phyloP scores from a whole-genome alignment of 1,284 basidiomycete genomes.

The Leccinum pachyderme region DNA sequence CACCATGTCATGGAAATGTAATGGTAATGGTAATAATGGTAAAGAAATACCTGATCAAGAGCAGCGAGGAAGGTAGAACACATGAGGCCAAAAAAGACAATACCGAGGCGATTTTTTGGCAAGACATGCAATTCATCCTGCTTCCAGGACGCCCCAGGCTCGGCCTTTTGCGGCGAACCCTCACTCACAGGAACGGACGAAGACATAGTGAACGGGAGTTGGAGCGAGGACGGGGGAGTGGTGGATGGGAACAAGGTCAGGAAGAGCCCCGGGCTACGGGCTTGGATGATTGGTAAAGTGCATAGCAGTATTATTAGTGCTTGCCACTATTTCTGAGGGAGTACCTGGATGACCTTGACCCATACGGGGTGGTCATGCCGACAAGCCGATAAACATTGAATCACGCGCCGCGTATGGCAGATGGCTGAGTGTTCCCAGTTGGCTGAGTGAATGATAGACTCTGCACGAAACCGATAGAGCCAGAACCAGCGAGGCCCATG shows the following conservation, averaged over 20 bases:
- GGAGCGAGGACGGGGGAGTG: not conserved
- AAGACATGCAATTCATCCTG: conserved; percentile 48
- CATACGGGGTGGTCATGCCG: not conserved
- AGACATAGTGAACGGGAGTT: conserved; percentile 6
- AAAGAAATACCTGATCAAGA: conserved; percentile 49
- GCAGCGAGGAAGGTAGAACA: conserved; percentile 55
- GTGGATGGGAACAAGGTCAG: not conserved
- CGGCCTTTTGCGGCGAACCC: conserved; percentile 23
- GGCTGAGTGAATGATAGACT: not conserved
- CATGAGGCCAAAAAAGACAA: conserved; percentile 60
- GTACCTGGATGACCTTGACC: not conserved
- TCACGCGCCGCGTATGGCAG: not conserved
- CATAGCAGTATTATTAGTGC: conserved; percentile 3
- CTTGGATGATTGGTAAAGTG: conserved; percentile 1
- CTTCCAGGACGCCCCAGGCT: conserved; percentile 52
- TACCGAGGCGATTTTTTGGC: conserved; percentile 51
- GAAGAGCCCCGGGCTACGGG: not conserved
- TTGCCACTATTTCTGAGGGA: conserved; percentile 6
- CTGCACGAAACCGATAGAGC: not conserved
- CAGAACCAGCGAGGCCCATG: not conserved
- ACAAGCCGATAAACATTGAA: conserved; percentile 4
- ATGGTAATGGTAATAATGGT: not conserved
- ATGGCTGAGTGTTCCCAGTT: not conserved
- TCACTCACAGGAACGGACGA: not conserved
- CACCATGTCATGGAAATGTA: not conserved